phyloP scores from a whole-genome alignment of 177 flowering plant genomes.

The Vitis hybrid region DNA sequence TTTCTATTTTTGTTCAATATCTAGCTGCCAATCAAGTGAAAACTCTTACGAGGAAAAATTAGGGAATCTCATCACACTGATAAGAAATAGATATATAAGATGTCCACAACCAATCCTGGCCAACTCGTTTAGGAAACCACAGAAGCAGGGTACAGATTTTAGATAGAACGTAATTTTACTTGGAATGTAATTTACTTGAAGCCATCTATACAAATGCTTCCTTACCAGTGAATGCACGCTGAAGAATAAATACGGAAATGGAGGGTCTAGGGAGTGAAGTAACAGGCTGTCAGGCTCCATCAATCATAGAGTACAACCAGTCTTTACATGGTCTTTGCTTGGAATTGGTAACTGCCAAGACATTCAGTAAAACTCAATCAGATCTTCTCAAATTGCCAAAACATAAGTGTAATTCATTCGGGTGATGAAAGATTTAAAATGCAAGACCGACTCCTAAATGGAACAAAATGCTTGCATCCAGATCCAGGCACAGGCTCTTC shows the following conservation, averaged over 20 bases:
- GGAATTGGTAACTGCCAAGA: background rate
- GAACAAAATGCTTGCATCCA: too few species aligned
- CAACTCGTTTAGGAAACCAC: background rate
- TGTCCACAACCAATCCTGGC: too few species aligned
- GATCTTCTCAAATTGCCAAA: background rate
- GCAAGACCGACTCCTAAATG: too few species aligned
- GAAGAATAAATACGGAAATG: background rate
- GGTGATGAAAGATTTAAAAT: too few species aligned
- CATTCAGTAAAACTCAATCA: background rate
- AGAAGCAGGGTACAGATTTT: background rate
- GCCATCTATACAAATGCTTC: constrained; percentile 15
- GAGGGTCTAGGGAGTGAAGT: background rate
- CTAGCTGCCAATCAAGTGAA: too few species aligned
- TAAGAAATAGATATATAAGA: too few species aligned
- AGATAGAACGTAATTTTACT: background rate
- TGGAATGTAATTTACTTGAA: constrained; percentile 6
- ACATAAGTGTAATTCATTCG: too few species aligned
- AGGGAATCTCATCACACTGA: too few species aligned
- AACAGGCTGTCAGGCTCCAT: background rate
- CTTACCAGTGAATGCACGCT: constrained; percentile 6
- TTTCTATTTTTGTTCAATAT: too few species aligned
- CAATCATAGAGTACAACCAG: constrained; percentile 4
- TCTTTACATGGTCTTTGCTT: constrained; percentile 13
- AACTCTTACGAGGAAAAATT: too few species aligned
- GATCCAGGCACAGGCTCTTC: too few species aligned